Conservation (phyloP, 1,284 basidiomycete species). For the Takashimella tepidaria region DNA sequence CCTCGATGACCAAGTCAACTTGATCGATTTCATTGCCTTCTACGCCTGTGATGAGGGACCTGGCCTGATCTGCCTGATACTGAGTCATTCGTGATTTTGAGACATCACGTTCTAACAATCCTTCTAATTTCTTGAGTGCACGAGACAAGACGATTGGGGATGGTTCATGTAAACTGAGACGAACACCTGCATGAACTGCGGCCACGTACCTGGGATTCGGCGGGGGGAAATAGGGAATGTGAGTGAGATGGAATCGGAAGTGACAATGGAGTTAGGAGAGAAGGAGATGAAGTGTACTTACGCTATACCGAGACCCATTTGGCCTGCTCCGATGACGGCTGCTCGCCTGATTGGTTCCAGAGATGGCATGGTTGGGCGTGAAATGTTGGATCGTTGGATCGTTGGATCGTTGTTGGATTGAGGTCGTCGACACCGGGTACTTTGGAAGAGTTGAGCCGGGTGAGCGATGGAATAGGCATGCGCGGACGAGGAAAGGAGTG, state of each 20-base stretch:
- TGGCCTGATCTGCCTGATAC: slow-evolving; percentile 66
- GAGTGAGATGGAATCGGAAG: neutral
- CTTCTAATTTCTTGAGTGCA: slow-evolving; percentile 50
- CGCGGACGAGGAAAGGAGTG: no score
- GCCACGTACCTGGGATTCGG: slow-evolving; percentile 34
- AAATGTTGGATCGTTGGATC: no score
- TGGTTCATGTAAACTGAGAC: slow-evolving; percentile 39
- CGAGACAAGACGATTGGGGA: slow-evolving; percentile 29
- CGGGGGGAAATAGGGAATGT: neutral
- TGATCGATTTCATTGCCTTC: slow-evolving; percentile 52
- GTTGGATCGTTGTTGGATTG: neutral
- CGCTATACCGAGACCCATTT: slow-evolving; percentile 47
- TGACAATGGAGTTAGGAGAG: no score
- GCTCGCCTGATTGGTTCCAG: slow-evolving; percentile 22
- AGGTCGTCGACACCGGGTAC: neutral
- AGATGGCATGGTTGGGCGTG: neutral
- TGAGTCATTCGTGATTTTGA: slow-evolving; percentile 70
- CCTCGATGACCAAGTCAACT: slow-evolving; percentile 28
- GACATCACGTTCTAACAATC: slow-evolving; percentile 81
- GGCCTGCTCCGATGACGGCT: slow-evolving; percentile 44
- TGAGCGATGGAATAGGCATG: neutral
- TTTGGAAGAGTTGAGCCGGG: neutral
- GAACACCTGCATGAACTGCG: slow-evolving; percentile 36
- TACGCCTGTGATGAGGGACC: slow-evolving; percentile 59
- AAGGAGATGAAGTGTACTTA: slow-evolving; percentile 12